These are phyloP conservation scores for Nemania sp. DNA, from an alignment of 2,329 filamentous ascomycete genomes.

Conservation along the genomic window DNA sequence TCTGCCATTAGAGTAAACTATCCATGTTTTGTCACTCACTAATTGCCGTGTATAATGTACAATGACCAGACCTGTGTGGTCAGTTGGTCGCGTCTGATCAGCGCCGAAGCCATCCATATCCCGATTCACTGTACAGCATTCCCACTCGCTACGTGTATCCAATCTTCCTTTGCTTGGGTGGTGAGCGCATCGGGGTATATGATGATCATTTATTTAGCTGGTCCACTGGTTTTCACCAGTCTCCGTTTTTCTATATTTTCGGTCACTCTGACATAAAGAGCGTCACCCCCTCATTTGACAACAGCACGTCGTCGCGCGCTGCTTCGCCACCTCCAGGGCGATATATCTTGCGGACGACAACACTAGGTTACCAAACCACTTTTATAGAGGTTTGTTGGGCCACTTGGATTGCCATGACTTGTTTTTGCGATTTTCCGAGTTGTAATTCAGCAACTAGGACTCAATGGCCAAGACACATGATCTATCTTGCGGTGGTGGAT, in stretches of 20 bases:
- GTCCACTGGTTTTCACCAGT: not conserved
- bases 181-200: not conserved
- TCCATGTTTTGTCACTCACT: not conserved
- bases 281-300: not conserved
- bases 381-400: conserved; percentile 13
- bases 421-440: conserved; percentile 28
- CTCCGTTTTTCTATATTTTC: not conserved
- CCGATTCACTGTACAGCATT: conserved; percentile 26
- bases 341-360: conserved; percentile 29
- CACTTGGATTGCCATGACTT: conserved; percentile 13
- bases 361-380: conserved; percentile 26
- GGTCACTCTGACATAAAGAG: not conserved
- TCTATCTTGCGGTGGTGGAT: conserved; percentile 7
- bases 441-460: conserved; percentile 38
- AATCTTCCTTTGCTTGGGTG: not conserved
- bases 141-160: conserved; percentile 13
- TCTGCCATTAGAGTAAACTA: no score
- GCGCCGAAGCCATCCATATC: conserved; percentile 40
- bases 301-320: not conserved
- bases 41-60: not conserved
- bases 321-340: conserved; percentile 4
- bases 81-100: not conserved
- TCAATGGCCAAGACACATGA: conserved; percentile 29
- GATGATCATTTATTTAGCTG: no score
- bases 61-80: not conserved